A percentile compares a stretch with the other conserved stretches of the same genome.
These are phyloP conservation scores for Mycena crocata DNA, from an alignment of 768 basidiomycete genomes.

Conservation along the genomic window DNA sequence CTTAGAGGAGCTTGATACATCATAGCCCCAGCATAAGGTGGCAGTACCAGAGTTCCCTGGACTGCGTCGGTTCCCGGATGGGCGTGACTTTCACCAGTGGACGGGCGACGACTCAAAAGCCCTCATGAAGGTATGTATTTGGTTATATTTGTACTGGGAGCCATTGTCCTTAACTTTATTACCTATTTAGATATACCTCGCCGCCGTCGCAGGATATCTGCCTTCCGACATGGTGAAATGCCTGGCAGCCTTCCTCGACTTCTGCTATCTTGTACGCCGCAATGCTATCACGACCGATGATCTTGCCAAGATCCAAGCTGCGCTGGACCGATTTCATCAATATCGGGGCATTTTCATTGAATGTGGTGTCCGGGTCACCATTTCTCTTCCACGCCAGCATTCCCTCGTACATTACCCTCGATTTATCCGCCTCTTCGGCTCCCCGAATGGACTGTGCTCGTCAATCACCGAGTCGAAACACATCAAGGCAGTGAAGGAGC, in stretches of 20 bases:
- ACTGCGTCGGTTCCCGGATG: slow-evolving; percentile 38
- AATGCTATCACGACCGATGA: slow-evolving; percentile 29
- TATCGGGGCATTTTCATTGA: slow-evolving; percentile 43
- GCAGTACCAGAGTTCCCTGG: slow-evolving; percentile 27
- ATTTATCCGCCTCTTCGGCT: slow-evolving; percentile 36
- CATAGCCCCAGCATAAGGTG: no score
- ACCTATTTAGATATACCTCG: slow-evolving; percentile 41
- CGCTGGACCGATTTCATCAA: slow-evolving; percentile 43
- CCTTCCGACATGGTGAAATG: slow-evolving; percentile 41
- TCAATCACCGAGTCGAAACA: slow-evolving; percentile 50
- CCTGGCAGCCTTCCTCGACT: slow-evolving; percentile 42
- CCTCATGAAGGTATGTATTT: slow-evolving; percentile 44
- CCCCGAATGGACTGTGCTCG: no score
- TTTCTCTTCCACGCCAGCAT: slow-evolving; percentile 44
- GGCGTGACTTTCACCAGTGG: slow-evolving; percentile 43
- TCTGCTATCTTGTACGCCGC: slow-evolving; percentile 41
- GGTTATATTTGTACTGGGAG: background rate
- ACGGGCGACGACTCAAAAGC: slow-evolving; percentile 47
- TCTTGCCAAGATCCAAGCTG: slow-evolving; percentile 17
- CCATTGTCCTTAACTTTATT: background rate
- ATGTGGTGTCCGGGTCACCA: slow-evolving; percentile 31
- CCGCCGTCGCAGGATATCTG: slow-evolving; percentile 45
- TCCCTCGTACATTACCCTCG: slow-evolving; percentile 35
- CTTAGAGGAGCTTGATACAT: no score
- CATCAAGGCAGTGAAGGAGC: slow-evolving; percentile 49